Percentiles rank a stretch among this genome's conserved stretches.
phyloP scores from a whole-genome alignment of 345 rosid genomes.

The Pugionium cornutum region DNA sequence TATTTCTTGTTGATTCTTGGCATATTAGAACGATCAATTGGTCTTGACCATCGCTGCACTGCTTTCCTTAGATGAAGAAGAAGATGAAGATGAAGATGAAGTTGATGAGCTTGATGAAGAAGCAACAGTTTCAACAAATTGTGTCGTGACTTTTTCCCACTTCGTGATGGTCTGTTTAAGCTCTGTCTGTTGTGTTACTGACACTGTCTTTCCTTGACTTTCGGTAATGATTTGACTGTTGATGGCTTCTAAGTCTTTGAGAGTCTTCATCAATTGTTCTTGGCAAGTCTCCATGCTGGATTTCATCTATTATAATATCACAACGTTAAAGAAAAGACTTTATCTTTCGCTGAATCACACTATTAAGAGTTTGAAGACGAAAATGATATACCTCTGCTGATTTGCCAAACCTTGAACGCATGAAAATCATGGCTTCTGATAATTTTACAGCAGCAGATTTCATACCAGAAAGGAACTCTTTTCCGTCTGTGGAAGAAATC shows the following conservation, averaged over 20 bases:
- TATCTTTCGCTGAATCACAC: too few relatives aligned
- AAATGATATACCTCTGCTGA: slow-evolving; percentile 26
- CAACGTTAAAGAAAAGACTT: background rate
- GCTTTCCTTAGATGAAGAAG: background rate
- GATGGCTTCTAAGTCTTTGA: slow-evolving; percentile 30
- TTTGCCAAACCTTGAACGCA: slow-evolving; percentile 4
- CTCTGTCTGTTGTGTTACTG: slow-evolving; percentile 27
- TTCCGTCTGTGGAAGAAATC: background rate
- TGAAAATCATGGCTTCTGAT: slow-evolving; percentile 7
- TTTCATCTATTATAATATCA: slow-evolving; percentile 21
- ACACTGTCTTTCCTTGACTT: slow-evolving; percentile 9
- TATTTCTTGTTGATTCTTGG: background rate
- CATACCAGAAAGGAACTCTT: background rate
- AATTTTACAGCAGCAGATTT: slow-evolving; percentile 12
- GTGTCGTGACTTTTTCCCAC: slow-evolving; percentile 32
- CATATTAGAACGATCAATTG: background rate
- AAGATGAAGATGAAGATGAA: background rate
- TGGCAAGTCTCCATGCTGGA: slow-evolving; percentile 29
- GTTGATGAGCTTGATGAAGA: slow-evolving; percentile 24
- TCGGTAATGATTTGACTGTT: slow-evolving; percentile 19
- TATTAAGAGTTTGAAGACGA: too few relatives aligned
- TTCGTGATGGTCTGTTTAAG: slow-evolving; percentile 33
- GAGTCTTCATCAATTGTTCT: slow-evolving; percentile 1
- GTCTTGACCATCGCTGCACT: background rate
- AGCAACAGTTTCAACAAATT: slow-evolving; percentile 34